Percentiles rank a stretch among this genome's conserved stretches.
These are phyloP conservation scores for Leccinum variicolor DNA, from an alignment of 768 basidiomycete genomes.

Conservation along the genomic window DNA sequence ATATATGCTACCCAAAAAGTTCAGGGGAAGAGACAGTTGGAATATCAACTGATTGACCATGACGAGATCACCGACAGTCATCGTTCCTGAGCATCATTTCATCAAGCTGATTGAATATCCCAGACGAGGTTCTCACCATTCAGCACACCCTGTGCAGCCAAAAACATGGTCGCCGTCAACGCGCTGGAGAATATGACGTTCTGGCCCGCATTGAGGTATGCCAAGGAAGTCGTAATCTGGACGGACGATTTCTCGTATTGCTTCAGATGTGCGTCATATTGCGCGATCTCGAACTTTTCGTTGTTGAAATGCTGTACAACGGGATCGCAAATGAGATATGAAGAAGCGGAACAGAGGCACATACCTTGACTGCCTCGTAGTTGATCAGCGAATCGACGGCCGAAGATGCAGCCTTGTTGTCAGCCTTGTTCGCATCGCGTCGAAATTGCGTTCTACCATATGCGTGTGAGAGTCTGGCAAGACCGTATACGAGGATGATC, in stretches of 20 bases:
- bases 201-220: constrained; percentile 93
- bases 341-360: not conserved
- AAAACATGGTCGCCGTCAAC: constrained; percentile 91
- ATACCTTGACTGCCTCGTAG: constrained; percentile 96
- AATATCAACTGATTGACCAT: constrained; percentile 99
- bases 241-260: constrained; percentile 89
- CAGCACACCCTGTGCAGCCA: constrained; percentile 92
- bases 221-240: constrained; percentile 92
- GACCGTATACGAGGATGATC: not conserved
- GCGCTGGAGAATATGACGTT: constrained; percentile 95
- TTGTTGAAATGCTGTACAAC: constrained; percentile 89
- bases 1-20: constrained; percentile 96
- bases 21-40: constrained; percentile 92
- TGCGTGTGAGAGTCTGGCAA: not conserved
- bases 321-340: not conserved
- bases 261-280: constrained; percentile 87
- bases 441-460: constrained; percentile 80
- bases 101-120: not conserved
- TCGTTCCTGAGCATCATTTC: constrained; percentile 59
- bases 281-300: constrained; percentile 83
- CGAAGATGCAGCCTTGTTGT: constrained; percentile 92
- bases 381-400: constrained; percentile 97
- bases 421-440: constrained; percentile 91
- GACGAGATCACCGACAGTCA: constrained; percentile 97
- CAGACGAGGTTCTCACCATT: constrained; percentile 51